These are phyloP conservation scores for Trichoderma arundinaceum DNA, from an alignment of 2,329 filamentous ascomycete genomes.

Conservation along the genomic window DNA sequence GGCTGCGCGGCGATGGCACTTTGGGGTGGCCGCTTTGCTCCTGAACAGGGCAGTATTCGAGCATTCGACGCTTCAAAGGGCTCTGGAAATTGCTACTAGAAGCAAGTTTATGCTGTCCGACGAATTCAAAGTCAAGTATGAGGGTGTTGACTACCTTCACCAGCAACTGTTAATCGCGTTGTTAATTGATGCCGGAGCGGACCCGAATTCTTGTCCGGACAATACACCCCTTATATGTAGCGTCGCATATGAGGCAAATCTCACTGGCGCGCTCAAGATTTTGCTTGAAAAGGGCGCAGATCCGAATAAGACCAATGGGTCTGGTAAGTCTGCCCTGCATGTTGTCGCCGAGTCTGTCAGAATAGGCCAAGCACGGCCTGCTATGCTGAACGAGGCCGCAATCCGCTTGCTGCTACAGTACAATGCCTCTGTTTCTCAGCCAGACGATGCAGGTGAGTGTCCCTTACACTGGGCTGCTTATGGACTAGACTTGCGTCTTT, in stretches of 20 bases:
- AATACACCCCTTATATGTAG: constrained; percentile 21
- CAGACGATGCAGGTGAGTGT: constrained; percentile 37
- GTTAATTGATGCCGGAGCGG: constrained; percentile 36
- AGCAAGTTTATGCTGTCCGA: background rate
- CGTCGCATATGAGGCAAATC: constrained; percentile 26
- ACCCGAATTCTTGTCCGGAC: constrained; percentile 31
- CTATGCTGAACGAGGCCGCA: constrained; percentile 30
- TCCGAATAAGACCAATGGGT: constrained; percentile 31
- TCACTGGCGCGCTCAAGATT: constrained; percentile 34
- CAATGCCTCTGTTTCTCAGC: constrained; percentile 33
- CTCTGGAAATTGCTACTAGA: constrained; percentile 15
- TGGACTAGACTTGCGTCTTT: constrained; percentile 32
- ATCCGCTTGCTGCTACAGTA: constrained; percentile 36
- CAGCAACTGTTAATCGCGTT: constrained; percentile 35
- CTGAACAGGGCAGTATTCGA: constrained; percentile 25
- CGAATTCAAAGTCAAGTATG: background rate
- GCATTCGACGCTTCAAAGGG: constrained; percentile 5
- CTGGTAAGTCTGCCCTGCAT: constrained; percentile 37
- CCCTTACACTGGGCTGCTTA: constrained; percentile 36
- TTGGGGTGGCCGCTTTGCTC: constrained; percentile 30
- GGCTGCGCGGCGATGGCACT: constrained; percentile 33
- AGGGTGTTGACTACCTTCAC: constrained; percentile 32
- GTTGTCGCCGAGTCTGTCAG: constrained; percentile 31
- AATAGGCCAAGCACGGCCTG: background rate
- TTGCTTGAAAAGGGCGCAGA: constrained; percentile 40